Evolutionary conservation across 768 basidiomycete genomes (phyloP).

Genomic region (Stropharia rugosoannulata): DNA sequence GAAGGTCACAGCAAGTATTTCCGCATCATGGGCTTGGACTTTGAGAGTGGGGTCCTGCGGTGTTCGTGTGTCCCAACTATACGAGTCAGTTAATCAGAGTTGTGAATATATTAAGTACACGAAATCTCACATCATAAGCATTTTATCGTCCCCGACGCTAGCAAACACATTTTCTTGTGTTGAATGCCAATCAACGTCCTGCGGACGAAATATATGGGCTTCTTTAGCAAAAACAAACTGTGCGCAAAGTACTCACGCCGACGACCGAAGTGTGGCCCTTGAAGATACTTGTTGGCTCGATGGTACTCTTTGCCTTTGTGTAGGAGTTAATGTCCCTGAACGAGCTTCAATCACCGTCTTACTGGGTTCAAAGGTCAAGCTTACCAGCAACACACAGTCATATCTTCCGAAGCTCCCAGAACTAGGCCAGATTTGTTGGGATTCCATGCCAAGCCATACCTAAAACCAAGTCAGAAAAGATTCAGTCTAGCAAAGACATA

Average conservation of each 20-base stretch:
- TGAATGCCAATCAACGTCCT: conserved; percentile 98
- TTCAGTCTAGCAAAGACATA: background rate
- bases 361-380: conserved; percentile 16
- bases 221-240: conserved; percentile 3
- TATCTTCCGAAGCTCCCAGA: conserved; percentile 92
- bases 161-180: conserved; percentile 82
- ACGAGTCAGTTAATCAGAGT: conserved; percentile 8
- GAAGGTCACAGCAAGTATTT: conserved; percentile 90
- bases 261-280: conserved; percentile 90
- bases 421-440: conserved; percentile 80
- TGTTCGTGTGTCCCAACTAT: conserved; percentile 91
- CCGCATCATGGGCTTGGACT: conserved; percentile 85
- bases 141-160: conserved; percentile 94
- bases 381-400: conserved; percentile 93
- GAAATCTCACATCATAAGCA: conserved; percentile 75
- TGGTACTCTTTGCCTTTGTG: conserved; percentile 67
- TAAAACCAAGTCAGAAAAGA: conserved; percentile 23
- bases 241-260: conserved; percentile 48
- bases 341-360: background rate
- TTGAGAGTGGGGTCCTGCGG: conserved; percentile 65
- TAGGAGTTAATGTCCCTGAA: conserved; percentile 91
- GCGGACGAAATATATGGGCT: background rate
- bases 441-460: conserved; percentile 95
- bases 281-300: conserved; percentile 87
- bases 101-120: background rate